Evolutionary conservation across 2,329 filamentous ascomycete species (phyloP).

Genomic region (Aspergillus thermomutatus): DNA sequence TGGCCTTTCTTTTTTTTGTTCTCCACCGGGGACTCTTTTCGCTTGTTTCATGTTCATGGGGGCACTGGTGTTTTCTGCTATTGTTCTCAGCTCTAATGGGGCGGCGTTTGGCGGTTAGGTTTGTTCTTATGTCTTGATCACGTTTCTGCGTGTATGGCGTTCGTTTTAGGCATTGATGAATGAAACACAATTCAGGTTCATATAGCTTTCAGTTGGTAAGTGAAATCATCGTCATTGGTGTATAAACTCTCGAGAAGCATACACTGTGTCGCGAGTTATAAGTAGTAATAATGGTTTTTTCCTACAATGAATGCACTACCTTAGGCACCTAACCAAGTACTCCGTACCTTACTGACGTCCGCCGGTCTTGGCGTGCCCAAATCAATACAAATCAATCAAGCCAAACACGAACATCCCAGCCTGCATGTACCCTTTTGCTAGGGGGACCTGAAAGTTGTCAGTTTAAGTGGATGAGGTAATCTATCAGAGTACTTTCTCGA

Average conservation of each 20-base stretch:
- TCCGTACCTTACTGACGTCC: background rate
- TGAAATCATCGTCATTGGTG: background rate
- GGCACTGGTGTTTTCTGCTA: slow-evolving; percentile 8
- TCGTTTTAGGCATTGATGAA: slow-evolving; percentile 4
- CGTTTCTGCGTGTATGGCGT: slow-evolving; percentile 2
- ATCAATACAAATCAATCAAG: slow-evolving; percentile 21
- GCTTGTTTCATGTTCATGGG: slow-evolving; percentile 17
- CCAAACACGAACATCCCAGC: slow-evolving; percentile 21
- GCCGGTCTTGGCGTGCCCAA: slow-evolving; percentile 14
- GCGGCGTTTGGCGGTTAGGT: slow-evolving; percentile 19
- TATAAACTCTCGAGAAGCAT: background rate
- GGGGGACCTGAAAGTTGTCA: background rate
- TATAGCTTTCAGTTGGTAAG: background rate
- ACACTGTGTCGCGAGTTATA: no score
- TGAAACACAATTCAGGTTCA: background rate
- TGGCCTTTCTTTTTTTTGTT: slow-evolving; percentile 4
- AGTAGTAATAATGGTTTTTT: background rate
- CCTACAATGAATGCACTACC: background rate
- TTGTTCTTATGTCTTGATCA: slow-evolving; percentile 1
- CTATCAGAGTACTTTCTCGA: background rate
- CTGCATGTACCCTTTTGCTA: slow-evolving; percentile 6
- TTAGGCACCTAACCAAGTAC: background rate
- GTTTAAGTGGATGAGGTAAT: background rate
- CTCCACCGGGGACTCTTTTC: slow-evolving; percentile 9
- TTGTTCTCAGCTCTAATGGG: slow-evolving; percentile 7